Base-by-base conservation (phyloP, 75 land plant species). In the Gnetum montanum region DNA sequence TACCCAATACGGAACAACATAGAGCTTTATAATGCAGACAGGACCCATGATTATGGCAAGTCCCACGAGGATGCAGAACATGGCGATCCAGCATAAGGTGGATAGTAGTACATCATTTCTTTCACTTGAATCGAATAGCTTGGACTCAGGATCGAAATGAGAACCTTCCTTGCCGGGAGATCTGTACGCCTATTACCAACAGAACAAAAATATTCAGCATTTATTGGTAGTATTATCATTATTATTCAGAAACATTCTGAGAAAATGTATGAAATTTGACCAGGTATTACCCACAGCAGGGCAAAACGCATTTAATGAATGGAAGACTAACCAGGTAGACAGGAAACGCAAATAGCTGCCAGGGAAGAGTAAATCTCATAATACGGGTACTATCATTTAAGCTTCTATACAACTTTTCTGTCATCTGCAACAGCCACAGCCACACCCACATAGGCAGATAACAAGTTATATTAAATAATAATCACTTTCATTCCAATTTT, bases 111-210 rank as follows among this genome's bases (percentile, higher is more conserved):
- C 77, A 43, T 68, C 76, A 15, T 75, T 74, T 34, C 73, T 82
- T 64, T 93, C 98, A 50, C 43, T 70, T 0, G 90, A 84, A 0
- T 54, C 49, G 54, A 93, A 93, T 57, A 93, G 61, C 28, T 62
- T 57, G 22, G 96, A 89, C 26, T 74, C 60, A 15, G 98, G 98
- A 41, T 89, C 65, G 62, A 74, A 93, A 49, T 93, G 98, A 3
- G 96, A 89, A 11, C 96, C 98, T 51, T 22, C 43, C 60, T 89
- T 93, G 22, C 96, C 98, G 8, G 98, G 98, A 47, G 74, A 77
- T 59, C 98, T 71, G 1, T 27, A 15, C 93, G 76, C 78, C 89
- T 88, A 71, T 30, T 48, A 59, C 36, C 46, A 0, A 27, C 4
- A 12, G 6, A 16, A 4, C 6, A 7, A 25, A 57, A 34, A n/a